Conservation (phyloP, 2,329 filamentous ascomycete genomes). For the Fusarium sp. region DNA sequence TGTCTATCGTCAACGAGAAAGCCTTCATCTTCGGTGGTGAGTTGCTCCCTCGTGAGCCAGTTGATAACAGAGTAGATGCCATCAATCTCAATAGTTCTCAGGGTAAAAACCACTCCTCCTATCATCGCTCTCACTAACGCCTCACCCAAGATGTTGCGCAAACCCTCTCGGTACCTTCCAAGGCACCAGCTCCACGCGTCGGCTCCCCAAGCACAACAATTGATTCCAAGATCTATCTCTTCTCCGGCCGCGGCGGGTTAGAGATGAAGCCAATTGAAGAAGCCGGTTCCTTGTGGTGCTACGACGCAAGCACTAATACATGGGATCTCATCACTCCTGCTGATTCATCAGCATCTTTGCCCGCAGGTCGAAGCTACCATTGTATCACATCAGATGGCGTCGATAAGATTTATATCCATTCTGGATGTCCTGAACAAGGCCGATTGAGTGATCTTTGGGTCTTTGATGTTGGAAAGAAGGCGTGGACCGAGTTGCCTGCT, state of each 20-base stretch:
- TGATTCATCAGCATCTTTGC: not conserved
- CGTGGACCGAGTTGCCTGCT: not conserved
- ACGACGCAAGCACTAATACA: not conserved
- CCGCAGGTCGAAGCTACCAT: not conserved
- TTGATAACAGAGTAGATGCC: not conserved
- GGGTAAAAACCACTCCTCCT: not conserved
- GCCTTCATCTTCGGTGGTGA: constrained; percentile 8
- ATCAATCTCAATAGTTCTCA: rapidly evolving
- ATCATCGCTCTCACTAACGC: not conserved
- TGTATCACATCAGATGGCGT: not conserved
- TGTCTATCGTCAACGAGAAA: not conserved
- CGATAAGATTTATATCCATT: not conserved
- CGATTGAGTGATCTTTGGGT: not conserved
- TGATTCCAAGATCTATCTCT: not conserved
- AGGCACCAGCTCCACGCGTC: not conserved
- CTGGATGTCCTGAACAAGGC: not conserved
- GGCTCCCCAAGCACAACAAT: not conserved
- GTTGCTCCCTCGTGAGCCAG: not conserved
- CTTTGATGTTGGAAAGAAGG: rapidly evolving
- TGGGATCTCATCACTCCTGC: not conserved
- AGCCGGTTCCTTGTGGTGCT: not conserved
- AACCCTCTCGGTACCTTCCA: not conserved
- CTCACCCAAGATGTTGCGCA: not conserved
- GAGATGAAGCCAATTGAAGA: not conserved
- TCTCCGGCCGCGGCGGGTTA: not conserved